phyloP scores from a whole-genome alignment of 164 flowering plant species.

The Annona cherimola region DNA sequence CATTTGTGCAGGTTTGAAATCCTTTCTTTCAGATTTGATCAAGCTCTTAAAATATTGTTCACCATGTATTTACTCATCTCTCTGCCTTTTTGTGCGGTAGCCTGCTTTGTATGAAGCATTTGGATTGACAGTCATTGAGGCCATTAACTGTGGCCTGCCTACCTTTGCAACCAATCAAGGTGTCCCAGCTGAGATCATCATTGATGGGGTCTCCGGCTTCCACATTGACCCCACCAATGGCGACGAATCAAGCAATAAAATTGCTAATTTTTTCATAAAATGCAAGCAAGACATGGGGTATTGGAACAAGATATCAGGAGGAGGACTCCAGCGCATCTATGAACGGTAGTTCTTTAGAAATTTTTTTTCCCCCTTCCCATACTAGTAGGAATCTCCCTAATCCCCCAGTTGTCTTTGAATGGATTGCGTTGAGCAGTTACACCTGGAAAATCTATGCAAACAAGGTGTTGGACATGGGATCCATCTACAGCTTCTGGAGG shows the following conservation, averaged over 20 bases:
- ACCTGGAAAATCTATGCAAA: constrained; percentile 99
- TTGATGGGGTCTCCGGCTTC: constrained; percentile 84
- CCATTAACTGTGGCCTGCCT: constrained; percentile 92
- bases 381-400: neutral
- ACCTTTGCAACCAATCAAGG: constrained; percentile 95
- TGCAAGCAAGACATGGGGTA: constrained; percentile 55
- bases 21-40: neutral
- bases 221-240: constrained; percentile 84
- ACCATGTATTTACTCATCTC: neutral
- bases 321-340: constrained; percentile 62
- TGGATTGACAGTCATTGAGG: constrained; percentile 90
- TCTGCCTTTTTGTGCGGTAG: constrained; percentile 14
- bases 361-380: neutral
- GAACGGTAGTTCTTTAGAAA: constrained; percentile 52
- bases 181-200: constrained; percentile 91
- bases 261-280: constrained; percentile 80
- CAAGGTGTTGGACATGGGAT: constrained; percentile 84
- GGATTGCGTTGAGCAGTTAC: constrained; percentile 51
- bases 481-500: constrained; percentile 79
- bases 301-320: constrained; percentile 63
- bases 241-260: constrained; percentile 69
- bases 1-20: constrained; percentile 53
- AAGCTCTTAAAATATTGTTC: neutral
- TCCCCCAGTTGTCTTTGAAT: neutral
- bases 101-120: constrained; percentile 93